phyloP scores from a whole-genome alignment of 495 filamentous ascomycete species.

The Amniculicola lignicola region DNA sequence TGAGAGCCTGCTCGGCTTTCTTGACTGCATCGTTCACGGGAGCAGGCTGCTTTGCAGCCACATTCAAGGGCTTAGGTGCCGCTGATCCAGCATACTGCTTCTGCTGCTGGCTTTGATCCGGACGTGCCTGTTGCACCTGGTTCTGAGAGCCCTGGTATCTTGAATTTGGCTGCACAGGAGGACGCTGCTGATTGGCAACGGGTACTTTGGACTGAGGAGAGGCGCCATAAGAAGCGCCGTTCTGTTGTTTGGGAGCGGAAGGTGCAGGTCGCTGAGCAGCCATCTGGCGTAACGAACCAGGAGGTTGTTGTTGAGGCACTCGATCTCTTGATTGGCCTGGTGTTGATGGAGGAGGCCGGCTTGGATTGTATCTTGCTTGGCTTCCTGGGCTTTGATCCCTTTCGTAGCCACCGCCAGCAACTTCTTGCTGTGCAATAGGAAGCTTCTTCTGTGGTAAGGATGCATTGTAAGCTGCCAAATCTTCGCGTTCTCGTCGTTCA shows the following conservation, averaged over 20 bases:
- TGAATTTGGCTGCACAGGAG: conserved; percentile 27
- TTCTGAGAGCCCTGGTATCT: conserved; percentile 24
- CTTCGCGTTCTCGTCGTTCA: conserved; percentile 62
- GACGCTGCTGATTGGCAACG: conserved; percentile 38
- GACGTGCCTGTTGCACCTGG: conserved; percentile 24
- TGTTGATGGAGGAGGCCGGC: conserved; percentile 61
- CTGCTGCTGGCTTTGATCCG: conserved; percentile 22
- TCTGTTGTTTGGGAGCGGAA: conserved; percentile 49
- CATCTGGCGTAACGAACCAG: conserved; percentile 47
- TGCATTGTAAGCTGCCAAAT: conserved; percentile 83
- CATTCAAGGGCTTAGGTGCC: conserved; percentile 83
- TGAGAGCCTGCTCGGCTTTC: conserved; percentile 76
- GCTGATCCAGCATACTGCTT: conserved; percentile 32
- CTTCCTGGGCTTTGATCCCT: conserved; percentile 40
- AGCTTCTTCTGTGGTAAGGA: conserved; percentile 71
- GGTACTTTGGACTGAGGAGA: conserved; percentile 28
- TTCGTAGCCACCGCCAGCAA: conserved; percentile 54
- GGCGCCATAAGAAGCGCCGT: conserved; percentile 27
- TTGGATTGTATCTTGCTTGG: conserved; percentile 74
- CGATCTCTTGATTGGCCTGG: conserved; percentile 48
- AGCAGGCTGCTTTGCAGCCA: conserved; percentile 69
- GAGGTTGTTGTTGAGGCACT: conserved; percentile 45
- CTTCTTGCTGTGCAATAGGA: conserved; percentile 81
- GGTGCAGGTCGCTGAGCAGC: conserved; percentile 59
- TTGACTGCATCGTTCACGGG: conserved; percentile 64